These are phyloP conservation scores for Blastomyces emzantsi DNA, from an alignment of 2,329 filamentous ascomycete species.

Conservation along the genomic window DNA sequence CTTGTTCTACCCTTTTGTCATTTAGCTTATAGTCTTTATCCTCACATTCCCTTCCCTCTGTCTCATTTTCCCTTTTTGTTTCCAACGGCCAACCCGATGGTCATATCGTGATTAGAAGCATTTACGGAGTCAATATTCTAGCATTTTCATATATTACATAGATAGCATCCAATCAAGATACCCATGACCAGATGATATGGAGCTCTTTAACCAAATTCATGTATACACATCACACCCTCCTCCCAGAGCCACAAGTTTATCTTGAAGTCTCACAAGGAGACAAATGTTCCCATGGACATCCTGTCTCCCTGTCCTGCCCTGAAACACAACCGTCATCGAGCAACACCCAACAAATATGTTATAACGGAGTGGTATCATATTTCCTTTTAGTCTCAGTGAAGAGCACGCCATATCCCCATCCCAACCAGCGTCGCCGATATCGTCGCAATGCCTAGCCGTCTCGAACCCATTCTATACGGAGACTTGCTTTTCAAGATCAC, in stretches of 20 bases:
- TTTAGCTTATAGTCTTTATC: background rate
- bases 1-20: background rate
- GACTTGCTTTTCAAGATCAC: slow-evolving; percentile 59
- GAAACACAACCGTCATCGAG: background rate
- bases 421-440: slow-evolving; percentile 61
- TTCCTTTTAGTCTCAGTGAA: slow-evolving; percentile 8
- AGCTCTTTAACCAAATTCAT: background rate
- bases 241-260: background rate
- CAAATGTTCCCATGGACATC: background rate
- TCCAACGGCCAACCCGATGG: slow-evolving; percentile 9
- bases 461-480: slow-evolving; percentile 62
- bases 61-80: slow-evolving; percentile 7
- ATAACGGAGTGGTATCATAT: background rate
- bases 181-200: slow-evolving; percentile 10
- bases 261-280: background rate
- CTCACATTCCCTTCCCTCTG: background rate
- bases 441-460: slow-evolving; percentile 56
- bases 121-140: slow-evolving; percentile 10
- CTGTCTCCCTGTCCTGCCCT: background rate
- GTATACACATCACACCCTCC: background rate
- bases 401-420: slow-evolving; percentile 59
- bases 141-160: slow-evolving; percentile 14
- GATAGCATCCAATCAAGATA: slow-evolving; percentile 16
- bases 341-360: background rate
- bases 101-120: slow-evolving; percentile 3